A percentile compares a stretch with the other conserved stretches of the same genome.
These are phyloP conservation scores for Gaertneriomyces semiglobifer DNA, from an alignment of 192 early-diverging fungal species.

Conservation along the genomic window DNA sequence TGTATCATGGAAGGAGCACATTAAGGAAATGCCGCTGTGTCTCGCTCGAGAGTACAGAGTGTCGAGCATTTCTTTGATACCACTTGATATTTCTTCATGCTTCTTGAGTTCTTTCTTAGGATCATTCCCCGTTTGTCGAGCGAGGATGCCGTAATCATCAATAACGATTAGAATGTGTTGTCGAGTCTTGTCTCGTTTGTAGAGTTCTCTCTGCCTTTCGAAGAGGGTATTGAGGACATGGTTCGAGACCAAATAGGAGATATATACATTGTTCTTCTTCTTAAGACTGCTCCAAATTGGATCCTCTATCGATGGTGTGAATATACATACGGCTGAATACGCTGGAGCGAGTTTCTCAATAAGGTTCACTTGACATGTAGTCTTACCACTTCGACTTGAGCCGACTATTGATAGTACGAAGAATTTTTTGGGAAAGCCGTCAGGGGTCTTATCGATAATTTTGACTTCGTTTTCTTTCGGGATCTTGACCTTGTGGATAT, in stretches of 20 bases:
- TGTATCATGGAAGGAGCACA: background rate
- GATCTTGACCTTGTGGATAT: conserved; percentile 13
- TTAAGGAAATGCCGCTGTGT: background rate
- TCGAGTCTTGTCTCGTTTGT: conserved; percentile 1
- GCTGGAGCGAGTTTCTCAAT: background rate
- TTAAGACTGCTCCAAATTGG: background rate
- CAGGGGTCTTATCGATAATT: conserved; percentile 8
- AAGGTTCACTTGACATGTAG: background rate
- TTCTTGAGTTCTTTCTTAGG: background rate
- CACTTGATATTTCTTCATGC: background rate
- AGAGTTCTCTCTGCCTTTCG: background rate
- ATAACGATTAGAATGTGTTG: conserved; percentile 6
- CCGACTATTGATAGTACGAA: conserved; percentile 1
- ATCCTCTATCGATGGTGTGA: conserved; percentile 4
- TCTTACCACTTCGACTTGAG: no score
- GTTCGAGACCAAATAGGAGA: background rate
- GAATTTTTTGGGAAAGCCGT: conserved; percentile 9
- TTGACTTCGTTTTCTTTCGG: conserved; percentile 1
- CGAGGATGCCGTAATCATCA: background rate
- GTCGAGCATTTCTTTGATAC: conserved; percentile 8
- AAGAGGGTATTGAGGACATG: conserved; percentile 1
- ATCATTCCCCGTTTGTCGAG: background rate
- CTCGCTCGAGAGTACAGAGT: background rate
- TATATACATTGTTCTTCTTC: conserved; percentile 4
- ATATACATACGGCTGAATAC: background rate